Evolutionary conservation across 2,329 filamentous ascomycete genomes (phyloP), one percentile per base, ranked within the genome.

Genomic region (Gaeumannomyces sp.): DNA sequence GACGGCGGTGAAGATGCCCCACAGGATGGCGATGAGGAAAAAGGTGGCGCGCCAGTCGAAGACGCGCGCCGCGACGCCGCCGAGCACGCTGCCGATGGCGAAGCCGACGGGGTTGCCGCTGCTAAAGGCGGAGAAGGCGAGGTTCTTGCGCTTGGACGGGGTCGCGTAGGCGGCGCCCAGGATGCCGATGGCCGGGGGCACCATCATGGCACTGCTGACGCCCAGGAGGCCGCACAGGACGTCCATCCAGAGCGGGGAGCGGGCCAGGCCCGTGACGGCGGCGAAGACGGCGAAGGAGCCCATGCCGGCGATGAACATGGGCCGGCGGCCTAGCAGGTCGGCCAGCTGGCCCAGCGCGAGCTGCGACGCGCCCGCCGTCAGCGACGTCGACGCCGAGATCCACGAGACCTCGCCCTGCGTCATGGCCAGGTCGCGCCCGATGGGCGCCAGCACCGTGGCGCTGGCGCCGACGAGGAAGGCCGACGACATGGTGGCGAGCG

Each of bases 331-430:
- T 61, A 90, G 85, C 59, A 89, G 77, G 71, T 90, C 88, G 2
- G 87, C 86, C 8, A 89, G 75, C 68, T 84, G 85, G 56, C 87
- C 88, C 66, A 90, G 88, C 69, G 87, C 83, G 11, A 91, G 79
- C 67, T 91, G 80, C 69, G 90, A 85, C 0, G 87, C 81, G 8
- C 87, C 87, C 50, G 84, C 84, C 1, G 83, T 84, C 22, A 91
- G 78, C n/a, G 84, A 83, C 56, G 83, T 80, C n/a, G 86, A 81
- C 10, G 86, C 86, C 60, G 80, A 81, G 66, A 90, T 86, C 87
- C 88, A 90, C 0, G 87, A 88, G 29, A 90, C 83, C 70, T 91
- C 81, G 1, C 86, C 84, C 60, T 83, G 85, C 3, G 81, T 84
- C 87, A 90, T 90, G 60, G 78, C 71, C 64, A 90, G 73, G 66